phyloP scores from a whole-genome alignment of 179 eudicot species.

The Amaranthus tricolor region DNA sequence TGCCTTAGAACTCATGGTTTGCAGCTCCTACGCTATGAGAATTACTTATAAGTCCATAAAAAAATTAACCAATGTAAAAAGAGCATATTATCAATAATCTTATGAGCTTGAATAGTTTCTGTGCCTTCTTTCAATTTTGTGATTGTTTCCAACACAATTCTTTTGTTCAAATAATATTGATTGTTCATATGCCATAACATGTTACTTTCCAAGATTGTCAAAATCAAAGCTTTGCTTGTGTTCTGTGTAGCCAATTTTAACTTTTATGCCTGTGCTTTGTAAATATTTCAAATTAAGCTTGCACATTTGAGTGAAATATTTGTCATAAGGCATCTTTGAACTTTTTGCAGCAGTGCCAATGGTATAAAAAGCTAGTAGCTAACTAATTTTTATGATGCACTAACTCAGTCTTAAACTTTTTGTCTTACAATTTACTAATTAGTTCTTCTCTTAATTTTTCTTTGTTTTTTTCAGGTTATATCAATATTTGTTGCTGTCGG shows the following conservation, averaged over 20 bases:
- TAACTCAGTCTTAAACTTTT: neutral
- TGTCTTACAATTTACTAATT: neutral
- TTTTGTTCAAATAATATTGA: too few species aligned
- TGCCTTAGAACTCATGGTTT: neutral
- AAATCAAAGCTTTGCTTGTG: neutral
- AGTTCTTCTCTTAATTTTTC: neutral
- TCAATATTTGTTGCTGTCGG: slow-evolving; percentile 39
- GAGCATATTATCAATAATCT: neutral
- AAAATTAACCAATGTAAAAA: neutral
- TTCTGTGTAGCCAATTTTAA: neutral
- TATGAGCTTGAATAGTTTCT: neutral
- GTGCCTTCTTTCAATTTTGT: neutral
- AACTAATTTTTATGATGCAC: neutral
- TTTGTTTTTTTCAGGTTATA: slow-evolving; percentile 32
- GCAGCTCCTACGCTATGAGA: neutral
- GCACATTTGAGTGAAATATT: neutral
- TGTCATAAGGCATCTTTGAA: neutral
- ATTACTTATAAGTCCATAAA: neutral
- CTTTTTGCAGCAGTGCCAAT: neutral
- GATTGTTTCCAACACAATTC: too few species aligned
- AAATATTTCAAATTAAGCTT: too few species aligned
- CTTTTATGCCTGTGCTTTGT: neutral
- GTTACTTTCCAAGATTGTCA: neutral
- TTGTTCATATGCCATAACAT: too few species aligned
- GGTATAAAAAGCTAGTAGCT: neutral